Conservation (phyloP, 1,284 basidiomycete genomes). For the Ceratobasidium sp. region DNA sequence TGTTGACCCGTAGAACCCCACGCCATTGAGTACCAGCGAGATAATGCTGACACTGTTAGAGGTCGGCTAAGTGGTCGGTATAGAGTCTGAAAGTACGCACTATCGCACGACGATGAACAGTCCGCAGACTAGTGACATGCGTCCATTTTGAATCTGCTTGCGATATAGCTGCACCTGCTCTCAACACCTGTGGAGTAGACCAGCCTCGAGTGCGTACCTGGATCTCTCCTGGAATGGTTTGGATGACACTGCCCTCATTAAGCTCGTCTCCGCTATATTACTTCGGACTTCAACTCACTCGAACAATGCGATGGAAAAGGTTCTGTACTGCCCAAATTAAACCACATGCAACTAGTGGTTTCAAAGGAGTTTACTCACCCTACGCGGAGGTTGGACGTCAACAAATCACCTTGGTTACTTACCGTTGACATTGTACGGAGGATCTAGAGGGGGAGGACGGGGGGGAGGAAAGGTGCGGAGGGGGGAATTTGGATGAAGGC, state of each 20-base stretch:
- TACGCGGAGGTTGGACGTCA: conserved; percentile 36
- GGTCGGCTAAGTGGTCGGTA: neutral
- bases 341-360: neutral
- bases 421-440: neutral
- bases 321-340: conserved; percentile 13
- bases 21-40: conserved; percentile 33
- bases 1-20: conserved; percentile 32
- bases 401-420: conserved; percentile 29
- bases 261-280: neutral
- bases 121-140: conserved; percentile 35
- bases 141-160: conserved; percentile 33
- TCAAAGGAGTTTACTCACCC: conserved; percentile 20
- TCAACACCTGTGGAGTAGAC: neutral
- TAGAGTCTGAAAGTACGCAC: conserved; percentile 6
- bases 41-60: conserved; percentile 28
- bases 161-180: conserved; percentile 20
- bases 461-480: conserved; percentile 16
- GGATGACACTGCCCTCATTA: conserved; percentile 22
- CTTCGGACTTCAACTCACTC: conserved; percentile 22
- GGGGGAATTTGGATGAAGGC: conserved; percentile 12
- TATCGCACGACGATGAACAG: conserved; percentile 41
- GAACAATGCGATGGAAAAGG: conserved; percentile 40
- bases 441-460: neutral
- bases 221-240: conserved; percentile 42
- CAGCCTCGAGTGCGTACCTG: conserved; percentile 17